Conservation (phyloP, 495 filamentous ascomycete species). For the Penicillium macrosclerotiorum region DNA sequence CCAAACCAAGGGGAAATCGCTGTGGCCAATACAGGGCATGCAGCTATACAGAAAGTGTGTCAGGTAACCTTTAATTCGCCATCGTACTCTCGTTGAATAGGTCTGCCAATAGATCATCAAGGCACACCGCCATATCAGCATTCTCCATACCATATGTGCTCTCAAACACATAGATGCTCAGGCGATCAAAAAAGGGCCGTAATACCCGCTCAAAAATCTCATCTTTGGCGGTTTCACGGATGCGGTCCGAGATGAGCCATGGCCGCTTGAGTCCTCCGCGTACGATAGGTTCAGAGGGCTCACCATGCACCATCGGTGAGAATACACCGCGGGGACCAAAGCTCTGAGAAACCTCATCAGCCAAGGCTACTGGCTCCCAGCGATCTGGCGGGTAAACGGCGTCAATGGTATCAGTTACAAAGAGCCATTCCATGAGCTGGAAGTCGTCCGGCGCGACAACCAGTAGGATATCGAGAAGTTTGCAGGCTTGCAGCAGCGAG, state of each 20-base stretch:
- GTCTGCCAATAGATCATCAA: slow-evolving; percentile 69
- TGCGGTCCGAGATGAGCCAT: slow-evolving; percentile 43
- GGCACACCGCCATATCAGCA: slow-evolving; percentile 67
- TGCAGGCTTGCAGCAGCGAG: slow-evolving; percentile 83
- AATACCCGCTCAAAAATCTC: slow-evolving; percentile 73
- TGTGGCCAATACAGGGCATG: slow-evolving; percentile 4
- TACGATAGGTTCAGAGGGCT: slow-evolving; percentile 31
- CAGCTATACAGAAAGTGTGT: slow-evolving; percentile 7
- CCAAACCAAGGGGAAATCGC: slow-evolving; percentile 1
- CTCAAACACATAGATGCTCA: slow-evolving; percentile 92
- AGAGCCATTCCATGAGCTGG: slow-evolving; percentile 93
- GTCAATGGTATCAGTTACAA: slow-evolving; percentile 94
- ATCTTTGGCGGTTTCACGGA: slow-evolving; percentile 56
- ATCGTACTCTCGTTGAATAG: slow-evolving; percentile 74
- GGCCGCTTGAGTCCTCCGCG: slow-evolving; percentile 34
- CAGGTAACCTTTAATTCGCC: slow-evolving; percentile 30
- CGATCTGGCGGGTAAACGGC: slow-evolving; percentile 82
- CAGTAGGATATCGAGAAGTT: slow-evolving; percentile 82
- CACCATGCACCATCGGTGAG: slow-evolving; percentile 31
- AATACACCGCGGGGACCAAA: slow-evolving; percentile 53
- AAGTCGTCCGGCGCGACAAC: slow-evolving; percentile 92
- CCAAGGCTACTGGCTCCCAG: slow-evolving; percentile 72
- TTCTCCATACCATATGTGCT: slow-evolving; percentile 80
- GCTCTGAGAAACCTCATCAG: slow-evolving; percentile 82
- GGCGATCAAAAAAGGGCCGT: slow-evolving; percentile 82